These are phyloP conservation scores for Arthrobotrys sinensis DNA, from an alignment of 2,329 filamentous ascomycete genomes.

Conservation along the genomic window DNA sequence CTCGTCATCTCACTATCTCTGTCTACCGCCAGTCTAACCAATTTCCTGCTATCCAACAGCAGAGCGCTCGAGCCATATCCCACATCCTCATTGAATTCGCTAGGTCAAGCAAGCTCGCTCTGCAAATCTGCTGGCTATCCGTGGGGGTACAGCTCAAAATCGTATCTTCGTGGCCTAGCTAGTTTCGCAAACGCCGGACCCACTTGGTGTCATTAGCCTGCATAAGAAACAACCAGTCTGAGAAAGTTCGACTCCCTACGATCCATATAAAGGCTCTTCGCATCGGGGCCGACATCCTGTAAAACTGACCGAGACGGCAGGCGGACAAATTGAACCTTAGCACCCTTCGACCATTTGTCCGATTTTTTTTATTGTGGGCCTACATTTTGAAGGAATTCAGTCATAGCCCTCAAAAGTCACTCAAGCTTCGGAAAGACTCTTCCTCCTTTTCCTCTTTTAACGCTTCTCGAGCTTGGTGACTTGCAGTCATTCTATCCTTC, in stretches of 20 bases:
- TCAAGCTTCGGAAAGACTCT: constrained; percentile 3
- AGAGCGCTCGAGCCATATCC: neutral
- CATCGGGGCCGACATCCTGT: constrained; percentile 42
- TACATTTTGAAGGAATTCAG: constrained; percentile 14
- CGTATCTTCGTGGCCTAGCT: constrained; percentile 7
- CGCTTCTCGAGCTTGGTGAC: constrained; percentile 26
- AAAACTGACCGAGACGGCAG: constrained; percentile 39
- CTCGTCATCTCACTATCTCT: constrained; percentile 10
- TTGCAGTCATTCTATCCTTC: neutral
- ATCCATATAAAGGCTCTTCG: constrained; percentile 46
- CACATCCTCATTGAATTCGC: constrained; percentile 5
- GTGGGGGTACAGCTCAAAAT: constrained; percentile 38
- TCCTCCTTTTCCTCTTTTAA: constrained; percentile 7
- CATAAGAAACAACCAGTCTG: constrained; percentile 31
- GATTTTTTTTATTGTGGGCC: constrained; percentile 27
- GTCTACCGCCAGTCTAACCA: neutral
- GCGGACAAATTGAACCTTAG: constrained; percentile 53
- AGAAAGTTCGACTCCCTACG: constrained; percentile 28
- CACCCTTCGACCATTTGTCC: constrained; percentile 47
- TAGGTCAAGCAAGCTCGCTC: constrained; percentile 15
- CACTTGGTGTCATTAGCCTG: constrained; percentile 56
- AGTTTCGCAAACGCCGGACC: constrained; percentile 40
- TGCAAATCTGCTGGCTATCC: constrained; percentile 3
- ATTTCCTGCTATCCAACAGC: constrained; percentile 2
- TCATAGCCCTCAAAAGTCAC: constrained; percentile 21